Evolutionary conservation across 2,329 filamentous ascomycete species (phyloP), one percentile per base, ranked within the genome.

Genomic region (Neoascochyta sp.): DNA sequence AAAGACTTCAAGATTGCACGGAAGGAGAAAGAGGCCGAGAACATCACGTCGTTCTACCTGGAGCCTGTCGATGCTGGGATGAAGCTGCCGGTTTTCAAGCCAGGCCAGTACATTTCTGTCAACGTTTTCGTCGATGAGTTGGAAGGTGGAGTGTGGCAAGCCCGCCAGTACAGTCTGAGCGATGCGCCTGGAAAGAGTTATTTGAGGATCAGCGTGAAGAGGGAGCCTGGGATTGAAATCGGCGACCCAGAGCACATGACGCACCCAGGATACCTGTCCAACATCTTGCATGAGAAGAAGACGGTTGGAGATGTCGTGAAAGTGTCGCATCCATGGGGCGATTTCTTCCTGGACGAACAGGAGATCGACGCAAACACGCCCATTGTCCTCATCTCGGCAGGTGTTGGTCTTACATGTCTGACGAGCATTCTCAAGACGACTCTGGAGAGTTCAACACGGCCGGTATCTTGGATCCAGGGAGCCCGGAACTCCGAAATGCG

Each of bases 121-220:
- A 73, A 73, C 27, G 58, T 80, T 6, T 66, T 71, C 27, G 71
- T 83, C 0, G 73, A 76, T 1, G 52, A 58, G 38, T 29, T 62
- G 9, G 47, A 59, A 6, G 54, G 51, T 7, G 74, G 75, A n/a
- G 70, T 78, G 53, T 63, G 70, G 43, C 83, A 88, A 60, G 71
- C 77, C 11, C 70, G 83, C 17, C 83, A 87, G 60, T 88, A 86
- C 63, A 84, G 80, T 15, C 70, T 88, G 39, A 82, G 76, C 49
- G 81, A 86, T 42, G 70, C 75, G 27, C 81, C 79, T 2, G 67
- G 67, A 2, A 63, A 71, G 7, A 69, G 76, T 27, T 74, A 78
- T 60, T 83, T 84, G 61, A 76, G 83, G 16, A 80, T 87, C 62
- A 83, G 74, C 27, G 73, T 88, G 34, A 86, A 86, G 70, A 75